Evolutionary conservation across 192 early-diverging fungal species (phyloP), one percentile per base, ranked within the genome.

Genomic region (Coemansia sp.): DNA sequence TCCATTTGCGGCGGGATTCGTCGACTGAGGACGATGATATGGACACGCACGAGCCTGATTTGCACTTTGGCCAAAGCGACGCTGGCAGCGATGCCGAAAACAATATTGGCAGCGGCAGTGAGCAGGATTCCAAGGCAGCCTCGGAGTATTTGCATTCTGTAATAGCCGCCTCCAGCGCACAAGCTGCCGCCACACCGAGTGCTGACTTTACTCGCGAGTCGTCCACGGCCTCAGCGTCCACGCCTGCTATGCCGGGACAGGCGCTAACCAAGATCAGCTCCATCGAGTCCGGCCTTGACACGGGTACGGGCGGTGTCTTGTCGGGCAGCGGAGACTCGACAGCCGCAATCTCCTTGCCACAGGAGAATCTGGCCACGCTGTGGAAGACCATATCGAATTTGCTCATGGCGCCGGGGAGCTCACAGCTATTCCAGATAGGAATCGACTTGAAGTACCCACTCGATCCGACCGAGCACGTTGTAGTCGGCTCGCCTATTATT

Each of bases 401-500:
- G 6, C 31, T 84, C 38, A 61, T 68, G 42, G 62, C 75, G 10
- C 68, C 83, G 0, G 74, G 70, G 8, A 75, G 42, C 43, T 69
- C 68, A 23, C 72, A 81, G 75, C 41, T 84, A 48, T 71, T 77
- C 59, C 77, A 77, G 69, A 63, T 82, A 14, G 75, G 71, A 1
- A 65, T 76, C 14, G 76, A 77, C 21, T 60, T 85, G 59, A 72
- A 72, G 31, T 82, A 82, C 21, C 83, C 83, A 37, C 67, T 85
- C 0, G 66, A 76, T 3, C 77, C 90, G 3, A 92, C 88, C 2
- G 94, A 96, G 59, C 95, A 99, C 67, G 79, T 99, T 3, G 90
- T 99, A 59, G 83, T 87, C 9, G 92, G 92, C 52, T 95, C 94
- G 2, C 84, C 83, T 18, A 87, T 97, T 39, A 88, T 97, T 45